These are phyloP conservation scores for Apiospora pterosperma DNA, from an alignment of 2,329 filamentous ascomycete species.

Conservation along the genomic window DNA sequence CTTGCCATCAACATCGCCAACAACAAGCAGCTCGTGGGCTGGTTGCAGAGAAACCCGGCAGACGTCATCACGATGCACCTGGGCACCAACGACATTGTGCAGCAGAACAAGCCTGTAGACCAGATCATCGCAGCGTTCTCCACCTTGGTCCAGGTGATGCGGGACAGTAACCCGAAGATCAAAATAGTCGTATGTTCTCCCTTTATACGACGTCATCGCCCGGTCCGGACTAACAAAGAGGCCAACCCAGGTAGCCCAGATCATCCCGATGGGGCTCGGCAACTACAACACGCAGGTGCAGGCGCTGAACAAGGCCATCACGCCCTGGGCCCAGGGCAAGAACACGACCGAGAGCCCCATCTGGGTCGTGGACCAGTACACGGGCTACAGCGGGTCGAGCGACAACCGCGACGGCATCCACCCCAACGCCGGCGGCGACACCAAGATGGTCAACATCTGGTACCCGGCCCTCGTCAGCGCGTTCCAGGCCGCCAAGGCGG, in stretches of 20 bases:
- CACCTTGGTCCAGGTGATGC: constrained; percentile 34
- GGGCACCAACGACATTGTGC: constrained; percentile 40
- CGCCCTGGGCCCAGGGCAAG: constrained; percentile 33
- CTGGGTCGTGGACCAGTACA: constrained; percentile 40
- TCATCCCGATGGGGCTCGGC: constrained; percentile 32
- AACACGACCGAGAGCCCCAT: constrained; percentile 36
- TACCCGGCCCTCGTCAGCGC: constrained; percentile 25
- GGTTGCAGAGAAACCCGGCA: constrained; percentile 37
- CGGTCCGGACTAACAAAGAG: not conserved
- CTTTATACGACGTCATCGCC: not conserved
- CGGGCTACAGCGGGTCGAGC: constrained; percentile 25
- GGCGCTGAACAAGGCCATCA: constrained; percentile 34
- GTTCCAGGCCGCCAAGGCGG: constrained; percentile 20
- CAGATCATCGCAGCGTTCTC: constrained; percentile 39
- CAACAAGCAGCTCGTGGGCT: constrained; percentile 37
- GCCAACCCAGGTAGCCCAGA: constrained; percentile 33
- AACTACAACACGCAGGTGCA: constrained; percentile 34
- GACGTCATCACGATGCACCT: constrained; percentile 44
- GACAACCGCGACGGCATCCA: constrained; percentile 37
- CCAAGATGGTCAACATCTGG: constrained; percentile 35
- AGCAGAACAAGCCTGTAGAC: constrained; percentile 32
- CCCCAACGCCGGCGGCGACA: constrained; percentile 35
- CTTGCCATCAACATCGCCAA: constrained; percentile 41
- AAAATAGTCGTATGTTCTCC: constrained; percentile 37
- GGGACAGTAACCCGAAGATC: constrained; percentile 34